Evolutionary conservation across 1,284 basidiomycete genomes (phyloP).

Genomic region (Cryptococcus sp.): DNA sequence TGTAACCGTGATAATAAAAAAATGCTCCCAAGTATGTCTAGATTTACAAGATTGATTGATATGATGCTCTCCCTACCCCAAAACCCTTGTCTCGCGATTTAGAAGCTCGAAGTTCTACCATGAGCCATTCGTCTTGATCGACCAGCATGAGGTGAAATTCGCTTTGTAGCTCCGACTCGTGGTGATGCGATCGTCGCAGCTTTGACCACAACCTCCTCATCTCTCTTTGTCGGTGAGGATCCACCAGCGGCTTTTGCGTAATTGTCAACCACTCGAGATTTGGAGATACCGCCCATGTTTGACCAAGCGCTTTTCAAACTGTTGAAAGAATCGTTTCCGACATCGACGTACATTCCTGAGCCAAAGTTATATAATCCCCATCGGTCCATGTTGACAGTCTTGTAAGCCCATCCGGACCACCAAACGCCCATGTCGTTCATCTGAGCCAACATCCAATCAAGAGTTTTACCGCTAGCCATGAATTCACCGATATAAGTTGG

Average conservation of each 20-base stretch:
- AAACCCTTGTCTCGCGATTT: not conserved
- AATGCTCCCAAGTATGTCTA: too few species aligned
- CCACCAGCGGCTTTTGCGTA: constrained; percentile 18
- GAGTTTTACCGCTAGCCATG: constrained; percentile 31
- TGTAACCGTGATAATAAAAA: too few species aligned
- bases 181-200: not conserved
- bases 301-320: constrained; percentile 22
- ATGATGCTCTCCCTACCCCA: too few species aligned
- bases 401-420: constrained; percentile 31
- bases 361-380: constrained; percentile 34
- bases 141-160: constrained; percentile 1
- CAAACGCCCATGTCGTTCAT: constrained; percentile 21
- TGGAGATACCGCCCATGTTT: constrained; percentile 21
- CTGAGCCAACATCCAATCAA: constrained; percentile 26
- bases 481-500: constrained; percentile 32
- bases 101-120: not conserved
- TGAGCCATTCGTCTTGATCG: not conserved
- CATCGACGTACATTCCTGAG: constrained; percentile 18
- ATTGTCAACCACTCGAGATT: constrained; percentile 14
- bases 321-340: constrained; percentile 26
- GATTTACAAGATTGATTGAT: too few species aligned
- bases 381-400: constrained; percentile 22
- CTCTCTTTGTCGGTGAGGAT: constrained; percentile 3
- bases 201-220: not conserved
- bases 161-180: not conserved